Conservation (phyloP, 768 basidiomycete genomes). For the Suillus paluster region DNA sequence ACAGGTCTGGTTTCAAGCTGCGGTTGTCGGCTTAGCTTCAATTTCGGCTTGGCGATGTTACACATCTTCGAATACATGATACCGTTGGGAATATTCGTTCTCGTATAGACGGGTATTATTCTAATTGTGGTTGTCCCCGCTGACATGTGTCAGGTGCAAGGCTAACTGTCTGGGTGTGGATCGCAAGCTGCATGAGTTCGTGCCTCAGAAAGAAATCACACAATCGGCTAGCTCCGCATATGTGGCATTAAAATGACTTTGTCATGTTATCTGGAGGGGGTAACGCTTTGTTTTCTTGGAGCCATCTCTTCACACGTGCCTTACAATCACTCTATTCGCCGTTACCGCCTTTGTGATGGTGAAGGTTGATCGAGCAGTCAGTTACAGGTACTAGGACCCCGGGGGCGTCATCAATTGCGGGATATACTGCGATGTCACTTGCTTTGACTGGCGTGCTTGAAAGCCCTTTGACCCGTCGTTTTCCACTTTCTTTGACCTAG, state of each 20-base stretch:
- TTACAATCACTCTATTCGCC: neutral
- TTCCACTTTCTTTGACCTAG: neutral
- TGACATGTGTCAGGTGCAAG: neutral
- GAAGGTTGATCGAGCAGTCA: neutral
- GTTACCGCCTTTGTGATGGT: neutral
- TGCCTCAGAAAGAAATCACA: neutral
- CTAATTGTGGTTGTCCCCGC: neutral
- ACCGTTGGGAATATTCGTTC: neutral
- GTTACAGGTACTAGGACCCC: neutral
- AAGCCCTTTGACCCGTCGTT: neutral
- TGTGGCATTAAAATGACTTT: neutral
- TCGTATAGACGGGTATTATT: neutral
- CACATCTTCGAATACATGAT: too few relatives aligned
- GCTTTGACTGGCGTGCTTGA: neutral
- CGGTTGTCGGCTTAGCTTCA: neutral
- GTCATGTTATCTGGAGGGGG: neutral
- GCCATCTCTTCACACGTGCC: neutral
- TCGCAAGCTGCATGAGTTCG: neutral
- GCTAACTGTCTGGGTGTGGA: neutral
- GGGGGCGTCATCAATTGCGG: neutral
- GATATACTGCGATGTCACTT: too few relatives aligned
- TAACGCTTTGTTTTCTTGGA: neutral
- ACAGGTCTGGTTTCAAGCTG: neutral
- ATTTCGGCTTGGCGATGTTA: neutral
- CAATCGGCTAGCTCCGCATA: neutral